phyloP scores from a whole-genome alignment of 2,329 filamentous ascomycete genomes.

The Fusarium denticulatum region DNA sequence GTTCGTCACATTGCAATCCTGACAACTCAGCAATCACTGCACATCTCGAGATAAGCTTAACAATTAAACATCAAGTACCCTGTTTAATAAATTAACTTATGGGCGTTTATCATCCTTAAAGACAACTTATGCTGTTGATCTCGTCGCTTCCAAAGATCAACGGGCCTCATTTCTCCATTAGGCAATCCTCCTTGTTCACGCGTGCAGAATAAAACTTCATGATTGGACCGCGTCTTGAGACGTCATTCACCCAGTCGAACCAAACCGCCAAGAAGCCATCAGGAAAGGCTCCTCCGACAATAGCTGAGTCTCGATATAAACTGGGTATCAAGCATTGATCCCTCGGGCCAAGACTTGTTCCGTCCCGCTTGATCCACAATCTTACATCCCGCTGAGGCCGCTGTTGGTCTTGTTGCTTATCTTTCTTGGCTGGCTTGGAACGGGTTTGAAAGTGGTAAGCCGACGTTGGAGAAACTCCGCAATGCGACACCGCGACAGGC shows the following conservation, averaged over 20 bases:
- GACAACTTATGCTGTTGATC: background rate
- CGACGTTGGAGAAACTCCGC: background rate
- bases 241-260: background rate
- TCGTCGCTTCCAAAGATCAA: background rate
- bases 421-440: background rate
- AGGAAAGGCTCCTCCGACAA: background rate
- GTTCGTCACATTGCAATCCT: background rate
- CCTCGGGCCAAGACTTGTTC: slow-evolving; percentile 1
- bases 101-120: background rate
- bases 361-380: background rate
- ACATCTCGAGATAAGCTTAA: background rate
- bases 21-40: background rate
- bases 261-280: background rate
- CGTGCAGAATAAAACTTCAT: background rate
- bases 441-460: background rate
- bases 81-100: background rate
- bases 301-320: background rate
- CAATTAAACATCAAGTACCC: background rate
- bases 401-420: background rate
- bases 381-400: background rate
- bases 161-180: rapidly evolving
- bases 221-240: background rate
- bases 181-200: background rate
- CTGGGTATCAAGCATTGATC: background rate
- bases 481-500: background rate